Evolutionary conservation across 352 stramenopile genomes (phyloP).

Genomic region (Halophytophthora batemanensis): DNA sequence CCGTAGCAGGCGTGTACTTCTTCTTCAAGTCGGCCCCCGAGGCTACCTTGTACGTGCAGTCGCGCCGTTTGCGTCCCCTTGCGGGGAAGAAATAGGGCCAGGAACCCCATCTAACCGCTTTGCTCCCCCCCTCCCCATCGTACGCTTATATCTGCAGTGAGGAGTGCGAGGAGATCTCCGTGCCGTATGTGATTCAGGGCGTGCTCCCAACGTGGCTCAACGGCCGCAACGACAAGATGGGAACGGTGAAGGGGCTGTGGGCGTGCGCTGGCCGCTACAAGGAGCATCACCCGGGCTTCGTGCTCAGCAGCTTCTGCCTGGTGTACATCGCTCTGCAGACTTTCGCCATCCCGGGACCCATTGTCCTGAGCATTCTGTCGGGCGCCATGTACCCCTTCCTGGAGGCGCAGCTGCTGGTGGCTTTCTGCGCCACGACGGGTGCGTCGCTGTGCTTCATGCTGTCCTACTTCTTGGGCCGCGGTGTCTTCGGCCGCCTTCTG

Average conservation of each 20-base stretch:
- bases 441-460: conserved; percentile 83
- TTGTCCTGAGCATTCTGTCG: conserved; percentile 84
- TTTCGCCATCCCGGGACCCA: conserved; percentile 85
- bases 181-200: conserved; percentile 73
- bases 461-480: conserved; percentile 80
- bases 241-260: conserved; percentile 76
- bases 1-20: conserved; percentile 44
- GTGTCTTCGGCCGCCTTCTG: conserved; percentile 66
- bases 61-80: background rate
- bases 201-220: conserved; percentile 79
- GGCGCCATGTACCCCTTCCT: conserved; percentile 86
- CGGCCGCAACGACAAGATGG: conserved; percentile 84
- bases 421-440: conserved; percentile 79
- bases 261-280: conserved; percentile 77
- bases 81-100: background rate
- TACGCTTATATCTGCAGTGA: conserved; percentile 24
- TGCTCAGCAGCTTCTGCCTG: conserved; percentile 78
- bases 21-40: conserved; percentile 73
- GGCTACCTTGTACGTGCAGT: conserved; percentile 55
- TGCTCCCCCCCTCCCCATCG: background rate
- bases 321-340: conserved; percentile 87
- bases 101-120: conserved; percentile 5
- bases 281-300: conserved; percentile 63
- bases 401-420: conserved; percentile 74
- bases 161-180: conserved; percentile 68